phyloP scores from a whole-genome alignment of 805 yeast species.

The Saccharomyces kudriavzevii region DNA sequence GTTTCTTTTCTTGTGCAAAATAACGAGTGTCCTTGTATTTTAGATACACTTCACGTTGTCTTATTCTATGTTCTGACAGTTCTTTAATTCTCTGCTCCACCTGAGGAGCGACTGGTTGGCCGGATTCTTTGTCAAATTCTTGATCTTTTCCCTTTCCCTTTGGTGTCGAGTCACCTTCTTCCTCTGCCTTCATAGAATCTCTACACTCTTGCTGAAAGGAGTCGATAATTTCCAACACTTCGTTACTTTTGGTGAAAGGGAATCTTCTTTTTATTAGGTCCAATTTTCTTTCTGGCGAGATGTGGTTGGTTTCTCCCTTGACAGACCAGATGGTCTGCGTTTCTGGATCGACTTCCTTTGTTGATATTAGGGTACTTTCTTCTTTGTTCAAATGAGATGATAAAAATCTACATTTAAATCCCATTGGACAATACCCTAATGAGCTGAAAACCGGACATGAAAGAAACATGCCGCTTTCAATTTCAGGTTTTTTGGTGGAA shows the following conservation, averaged over 20 bases:
- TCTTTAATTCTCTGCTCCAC: slow-evolving; percentile 21
- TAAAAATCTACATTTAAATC: slow-evolving; percentile 88
- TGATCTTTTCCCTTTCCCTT: slow-evolving; percentile 12
- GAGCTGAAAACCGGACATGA: slow-evolving; percentile 75
- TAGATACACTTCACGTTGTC: slow-evolving; percentile 25
- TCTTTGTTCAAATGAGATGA: slow-evolving; percentile 54
- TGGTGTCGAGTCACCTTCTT: slow-evolving; percentile 31
- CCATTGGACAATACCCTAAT: slow-evolving; percentile 86
- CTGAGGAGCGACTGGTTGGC: slow-evolving; percentile 8
- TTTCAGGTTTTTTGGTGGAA: slow-evolving; percentile 57
- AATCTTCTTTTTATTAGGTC: slow-evolving; percentile 44
- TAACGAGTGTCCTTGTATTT: slow-evolving; percentile 70
- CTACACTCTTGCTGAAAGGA: slow-evolving; percentile 37
- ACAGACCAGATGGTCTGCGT: slow-evolving; percentile 16
- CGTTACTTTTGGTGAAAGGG: slow-evolving; percentile 48
- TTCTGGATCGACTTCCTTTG: slow-evolving; percentile 28
- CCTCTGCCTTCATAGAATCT: slow-evolving; percentile 29
- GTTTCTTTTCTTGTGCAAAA: slow-evolving; percentile 74
- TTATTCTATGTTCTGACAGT: slow-evolving; percentile 27
- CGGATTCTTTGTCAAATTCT: slow-evolving; percentile 3
- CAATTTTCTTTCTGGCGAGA: slow-evolving; percentile 36
- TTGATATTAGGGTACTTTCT: slow-evolving; percentile 34
- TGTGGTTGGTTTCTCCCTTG: slow-evolving; percentile 58
- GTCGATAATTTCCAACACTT: slow-evolving; percentile 57
- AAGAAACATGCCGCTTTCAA: slow-evolving; percentile 41